These are phyloP conservation scores for Trypanosoma lewisi DNA, from an alignment of 208 protist species.

Conservation along the genomic window DNA sequence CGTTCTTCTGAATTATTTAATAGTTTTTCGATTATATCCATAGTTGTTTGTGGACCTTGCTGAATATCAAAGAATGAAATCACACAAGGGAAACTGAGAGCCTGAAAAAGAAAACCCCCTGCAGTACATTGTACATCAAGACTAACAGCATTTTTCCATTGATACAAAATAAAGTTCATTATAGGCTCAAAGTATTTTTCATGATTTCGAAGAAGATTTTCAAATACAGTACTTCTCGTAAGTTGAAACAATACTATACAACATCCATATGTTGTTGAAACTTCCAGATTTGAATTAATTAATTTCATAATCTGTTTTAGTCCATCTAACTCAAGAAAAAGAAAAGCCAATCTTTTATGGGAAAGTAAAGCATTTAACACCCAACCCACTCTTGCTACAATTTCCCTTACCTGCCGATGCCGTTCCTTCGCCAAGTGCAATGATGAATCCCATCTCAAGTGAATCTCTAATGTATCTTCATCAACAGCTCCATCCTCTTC, in stretches of 20 bases:
- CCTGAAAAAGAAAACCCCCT: conserved; percentile 71
- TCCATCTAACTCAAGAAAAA: conserved; percentile 73
- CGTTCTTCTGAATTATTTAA: conserved; percentile 66
- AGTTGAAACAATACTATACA: conserved; percentile 72
- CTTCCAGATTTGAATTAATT: conserved; percentile 35
- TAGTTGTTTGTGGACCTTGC: conserved; percentile 45
- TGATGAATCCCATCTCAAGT: conserved; percentile 33
- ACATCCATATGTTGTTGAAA: conserved; percentile 60
- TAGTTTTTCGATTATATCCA: conserved; percentile 48
- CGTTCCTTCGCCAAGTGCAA: conserved; percentile 25
- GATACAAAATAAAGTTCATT: conserved; percentile 67
- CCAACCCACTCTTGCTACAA: conserved; percentile 61
- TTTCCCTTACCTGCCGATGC: conserved; percentile 48
- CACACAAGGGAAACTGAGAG: conserved; percentile 78
- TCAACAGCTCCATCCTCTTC: conserved; percentile 28
- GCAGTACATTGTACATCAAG: conserved; percentile 71
- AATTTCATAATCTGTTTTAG: conserved; percentile 51
- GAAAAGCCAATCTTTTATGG: conserved; percentile 76
- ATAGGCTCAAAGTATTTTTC: conserved; percentile 59
- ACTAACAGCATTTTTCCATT: conserved; percentile 55
- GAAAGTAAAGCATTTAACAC: conserved; percentile 72
- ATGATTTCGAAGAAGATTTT: conserved; percentile 71
- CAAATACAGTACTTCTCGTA: conserved; percentile 59
- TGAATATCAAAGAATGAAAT: conserved; percentile 63
- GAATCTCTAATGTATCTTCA: conserved; percentile 28